These are phyloP conservation scores for Beverwykella pulmonaria DNA, from an alignment of 495 filamentous ascomycete species.

Conservation along the genomic window DNA sequence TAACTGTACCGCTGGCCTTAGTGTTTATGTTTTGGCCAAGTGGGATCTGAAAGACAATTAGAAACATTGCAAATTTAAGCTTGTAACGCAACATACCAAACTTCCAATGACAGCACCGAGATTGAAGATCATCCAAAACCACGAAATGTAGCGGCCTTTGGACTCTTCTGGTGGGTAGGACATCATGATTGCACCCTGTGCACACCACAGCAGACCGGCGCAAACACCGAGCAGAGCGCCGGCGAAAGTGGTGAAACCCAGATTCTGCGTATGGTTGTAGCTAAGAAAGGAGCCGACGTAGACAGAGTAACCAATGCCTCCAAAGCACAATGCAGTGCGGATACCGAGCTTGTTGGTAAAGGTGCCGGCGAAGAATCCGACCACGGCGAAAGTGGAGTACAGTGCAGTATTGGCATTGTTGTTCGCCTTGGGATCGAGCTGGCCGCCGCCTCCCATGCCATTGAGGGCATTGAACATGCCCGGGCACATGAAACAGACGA, in stretches of 20 bases:
- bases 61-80: neutral
- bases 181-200: conserved; percentile 96
- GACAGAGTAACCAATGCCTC: conserved; percentile 83
- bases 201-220: conserved; percentile 86
- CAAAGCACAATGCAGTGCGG: conserved; percentile 70
- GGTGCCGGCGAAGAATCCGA: conserved; percentile 59
- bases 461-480: conserved; percentile 60
- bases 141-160: conserved; percentile 87
- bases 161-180: conserved; percentile 78
- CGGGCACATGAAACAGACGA: conserved; percentile 89
- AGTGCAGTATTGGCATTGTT: conserved; percentile 50
- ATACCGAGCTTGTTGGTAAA: conserved; percentile 74
- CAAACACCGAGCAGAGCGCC: conserved; percentile 68
- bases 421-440: conserved; percentile 47
- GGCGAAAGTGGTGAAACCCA: conserved; percentile 60
- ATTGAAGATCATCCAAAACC: conserved; percentile 97
- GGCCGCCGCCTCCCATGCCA: conserved; percentile 59
- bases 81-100: conserved; percentile 56
- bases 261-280: conserved; percentile 75
- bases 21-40: conserved; percentile 78
- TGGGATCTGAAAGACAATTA: conserved; percentile 57
- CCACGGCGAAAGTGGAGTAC: conserved; percentile 54
- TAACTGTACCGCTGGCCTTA: conserved; percentile 61
- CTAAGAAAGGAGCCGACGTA: conserved; percentile 77
- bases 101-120: conserved; percentile 87